A percentile compares a stretch with the other conserved stretches of the same genome.
These are phyloP conservation scores for Tricholoma bakamatsutake DNA, from an alignment of 768 basidiomycete species.

Conservation along the genomic window DNA sequence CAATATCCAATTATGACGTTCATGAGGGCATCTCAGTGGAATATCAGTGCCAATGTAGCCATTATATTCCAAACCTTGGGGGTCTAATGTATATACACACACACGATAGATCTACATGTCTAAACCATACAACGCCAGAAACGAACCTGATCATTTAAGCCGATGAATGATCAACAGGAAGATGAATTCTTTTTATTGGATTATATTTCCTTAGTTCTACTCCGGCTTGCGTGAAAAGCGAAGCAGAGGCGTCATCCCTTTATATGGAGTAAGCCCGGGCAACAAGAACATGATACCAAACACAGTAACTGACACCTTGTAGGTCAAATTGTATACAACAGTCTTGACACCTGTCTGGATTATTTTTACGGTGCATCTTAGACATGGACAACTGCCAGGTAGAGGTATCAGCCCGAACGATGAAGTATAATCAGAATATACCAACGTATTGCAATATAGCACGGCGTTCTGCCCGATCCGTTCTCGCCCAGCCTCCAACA, in stretches of 20 bases:
- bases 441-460: conserved; percentile 98
- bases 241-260: conserved; percentile 80
- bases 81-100: not conserved
- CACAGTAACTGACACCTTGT: conserved; percentile 74
- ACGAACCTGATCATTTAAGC: not conserved
- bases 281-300: not conserved
- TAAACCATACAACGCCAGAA: not conserved
- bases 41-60: conserved; percentile 44
- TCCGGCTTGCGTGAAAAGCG: conserved; percentile 73
- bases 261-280: conserved; percentile 3
- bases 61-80: conserved; percentile 23
- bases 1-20: conserved; percentile 40
- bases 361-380: conserved; percentile 96
- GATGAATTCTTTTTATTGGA: conserved; percentile 22
- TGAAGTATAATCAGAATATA: not conserved
- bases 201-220: conserved; percentile 74
- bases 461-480: conserved; percentile 76
- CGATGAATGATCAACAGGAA: conserved; percentile 7
- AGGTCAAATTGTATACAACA: conserved; percentile 92
- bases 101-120: not conserved
- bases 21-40: conserved; percentile 54
- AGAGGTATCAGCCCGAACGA: not conserved
- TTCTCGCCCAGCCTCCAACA: conserved; percentile 90
- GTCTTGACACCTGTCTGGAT: conserved; percentile 89
- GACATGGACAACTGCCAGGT: conserved; percentile 80